Percentiles rank a stretch among this genome's conserved stretches.
Conservation (phyloP, 768 basidiomycete species). For the Mycena chlorophos region DNA sequence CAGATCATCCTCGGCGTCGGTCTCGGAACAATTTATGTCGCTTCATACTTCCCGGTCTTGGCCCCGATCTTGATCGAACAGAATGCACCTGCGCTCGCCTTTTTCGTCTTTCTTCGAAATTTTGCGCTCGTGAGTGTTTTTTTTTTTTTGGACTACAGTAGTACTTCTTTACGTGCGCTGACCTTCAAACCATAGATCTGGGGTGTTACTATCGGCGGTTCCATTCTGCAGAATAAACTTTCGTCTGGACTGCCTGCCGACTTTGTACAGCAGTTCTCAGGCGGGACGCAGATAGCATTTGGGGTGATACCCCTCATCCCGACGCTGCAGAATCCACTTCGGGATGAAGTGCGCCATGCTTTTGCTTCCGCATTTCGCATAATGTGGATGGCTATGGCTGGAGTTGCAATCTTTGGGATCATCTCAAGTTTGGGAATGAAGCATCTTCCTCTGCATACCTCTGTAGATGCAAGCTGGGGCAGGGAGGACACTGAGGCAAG, state of each 20-base stretch:
- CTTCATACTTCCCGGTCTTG: conserved; percentile 42
- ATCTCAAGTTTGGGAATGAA: conserved; percentile 33
- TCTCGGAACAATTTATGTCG: conserved; percentile 22
- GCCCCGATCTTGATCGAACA: conserved; percentile 42
- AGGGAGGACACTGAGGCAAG: no score
- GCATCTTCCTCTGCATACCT: conserved; percentile 29
- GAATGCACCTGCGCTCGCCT: conserved; percentile 46
- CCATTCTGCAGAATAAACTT: conserved; percentile 55
- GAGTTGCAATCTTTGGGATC: conserved; percentile 34
- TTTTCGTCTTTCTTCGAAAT: conserved; percentile 39
- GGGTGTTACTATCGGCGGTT: conserved; percentile 52
- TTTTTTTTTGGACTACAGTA: no score
- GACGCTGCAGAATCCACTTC: conserved; percentile 33
- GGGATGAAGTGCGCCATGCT: conserved; percentile 34
- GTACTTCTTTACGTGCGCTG: not conserved
- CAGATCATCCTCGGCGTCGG: conserved; percentile 25
- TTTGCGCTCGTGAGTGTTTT: conserved; percentile 33
- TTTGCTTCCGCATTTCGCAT: conserved; percentile 39
- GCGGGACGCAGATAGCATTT: conserved; percentile 44
- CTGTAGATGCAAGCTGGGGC: conserved; percentile 29
- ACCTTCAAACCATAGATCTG: conserved; percentile 38
- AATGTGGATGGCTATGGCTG: conserved; percentile 42
- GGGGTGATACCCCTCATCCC: conserved; percentile 45
- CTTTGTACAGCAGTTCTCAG: conserved; percentile 36
- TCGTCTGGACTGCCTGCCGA: conserved; percentile 38